A percentile compares a stretch with the other conserved stretches of the same genome.
Conservation (phyloP, 306 rosid genomes). For the Carpinus fangiana region DNA sequence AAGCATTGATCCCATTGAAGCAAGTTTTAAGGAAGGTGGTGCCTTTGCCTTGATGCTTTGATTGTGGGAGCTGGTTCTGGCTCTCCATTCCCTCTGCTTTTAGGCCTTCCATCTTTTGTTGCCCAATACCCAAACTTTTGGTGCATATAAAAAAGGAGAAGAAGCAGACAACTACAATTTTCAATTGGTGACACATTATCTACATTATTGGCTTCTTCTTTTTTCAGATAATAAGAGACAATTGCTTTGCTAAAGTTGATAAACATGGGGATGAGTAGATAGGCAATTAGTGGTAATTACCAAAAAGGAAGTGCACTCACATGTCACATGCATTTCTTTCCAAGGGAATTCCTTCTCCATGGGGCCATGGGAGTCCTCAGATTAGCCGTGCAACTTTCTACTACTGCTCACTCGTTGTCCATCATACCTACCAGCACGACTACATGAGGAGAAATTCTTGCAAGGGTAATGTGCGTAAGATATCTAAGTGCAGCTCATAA, state of each 20-base stretch:
- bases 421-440: too few species aligned
- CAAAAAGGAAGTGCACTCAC: not conserved
- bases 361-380: not conserved
- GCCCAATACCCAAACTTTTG: not conserved
- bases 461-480: too few species aligned
- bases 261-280: too few species aligned
- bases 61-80: constrained; percentile 40
- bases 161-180: not conserved
- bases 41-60: constrained; percentile 38
- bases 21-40: constrained; percentile 60
- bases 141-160: not conserved
- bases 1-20: constrained; percentile 65
- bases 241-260: too few species aligned
- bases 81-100: constrained; percentile 44
- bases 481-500: too few species aligned
- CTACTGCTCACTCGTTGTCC: too few species aligned
- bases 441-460: too few species aligned
- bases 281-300: too few species aligned
- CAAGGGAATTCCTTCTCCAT: not conserved
- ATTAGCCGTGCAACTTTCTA: too few species aligned
- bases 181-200: not conserved
- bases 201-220: not conserved
- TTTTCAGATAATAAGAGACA: too few species aligned
- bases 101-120: not conserved
- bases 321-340: not conserved